Evolutionary conservation across 2,329 filamentous ascomycete genomes (phyloP).

Genomic region (Akanthomyces uredinophilus): DNA sequence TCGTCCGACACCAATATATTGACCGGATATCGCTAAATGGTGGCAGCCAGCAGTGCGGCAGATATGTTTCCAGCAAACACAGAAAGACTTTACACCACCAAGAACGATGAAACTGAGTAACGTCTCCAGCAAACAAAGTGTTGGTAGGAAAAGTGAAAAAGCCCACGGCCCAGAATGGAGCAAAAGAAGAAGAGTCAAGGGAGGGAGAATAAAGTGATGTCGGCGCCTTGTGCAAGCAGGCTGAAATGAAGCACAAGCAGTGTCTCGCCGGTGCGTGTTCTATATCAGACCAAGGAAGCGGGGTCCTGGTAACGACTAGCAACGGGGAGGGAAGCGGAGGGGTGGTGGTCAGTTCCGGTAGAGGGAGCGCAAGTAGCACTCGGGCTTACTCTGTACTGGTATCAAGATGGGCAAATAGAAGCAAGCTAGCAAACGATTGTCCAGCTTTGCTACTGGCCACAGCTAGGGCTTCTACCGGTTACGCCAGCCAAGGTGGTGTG

Average conservation of each 20-base stretch:
- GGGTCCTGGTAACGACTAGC: conserved; percentile 12
- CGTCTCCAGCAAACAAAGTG: neutral
- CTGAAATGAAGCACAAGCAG: neutral
- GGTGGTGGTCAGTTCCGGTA: neutral
- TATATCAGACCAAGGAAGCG: conserved; percentile 9
- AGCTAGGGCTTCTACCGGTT: neutral
- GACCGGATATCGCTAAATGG: neutral
- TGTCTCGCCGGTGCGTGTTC: conserved; percentile 5
- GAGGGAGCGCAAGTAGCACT: neutral
- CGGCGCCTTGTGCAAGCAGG: neutral
- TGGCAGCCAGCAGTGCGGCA: neutral
- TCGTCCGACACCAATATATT: neutral
- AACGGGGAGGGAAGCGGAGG: neutral
- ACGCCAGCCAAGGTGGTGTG: neutral
- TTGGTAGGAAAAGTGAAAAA: neutral
- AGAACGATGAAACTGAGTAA: neutral
- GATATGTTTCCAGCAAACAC: neutral
- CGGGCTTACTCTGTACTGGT: neutral
- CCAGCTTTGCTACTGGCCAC: neutral
- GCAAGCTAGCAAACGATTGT: neutral
- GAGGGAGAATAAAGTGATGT: neutral
- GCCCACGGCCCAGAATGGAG: neutral
- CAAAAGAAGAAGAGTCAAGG: neutral
- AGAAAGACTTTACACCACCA: neutral
- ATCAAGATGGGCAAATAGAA: conserved; percentile 1